Evolutionary conservation across 192 early-diverging fungal genomes (phyloP).

Genomic region (Coemansia sp.): DNA sequence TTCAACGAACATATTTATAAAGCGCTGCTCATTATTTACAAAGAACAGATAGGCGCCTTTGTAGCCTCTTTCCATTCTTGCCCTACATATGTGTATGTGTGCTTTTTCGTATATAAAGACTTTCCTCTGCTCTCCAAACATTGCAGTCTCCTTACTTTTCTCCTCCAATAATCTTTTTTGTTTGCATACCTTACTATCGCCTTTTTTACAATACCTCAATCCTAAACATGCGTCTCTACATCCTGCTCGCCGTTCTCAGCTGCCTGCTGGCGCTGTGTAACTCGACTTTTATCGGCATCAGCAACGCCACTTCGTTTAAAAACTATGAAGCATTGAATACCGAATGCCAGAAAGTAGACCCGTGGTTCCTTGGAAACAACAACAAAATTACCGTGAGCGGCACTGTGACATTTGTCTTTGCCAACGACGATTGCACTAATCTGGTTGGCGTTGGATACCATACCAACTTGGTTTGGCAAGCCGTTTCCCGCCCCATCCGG

Average conservation of each 20-base stretch:
- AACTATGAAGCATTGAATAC: neutral
- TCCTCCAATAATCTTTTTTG: neutral
- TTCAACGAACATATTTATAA: no score
- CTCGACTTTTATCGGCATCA: neutral
- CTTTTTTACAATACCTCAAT: neutral
- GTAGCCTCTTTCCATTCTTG: neutral
- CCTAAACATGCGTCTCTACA: neutral
- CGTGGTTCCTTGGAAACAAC: neutral
- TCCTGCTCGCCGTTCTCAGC: neutral
- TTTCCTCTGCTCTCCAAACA: no score
- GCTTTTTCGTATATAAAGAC: no score
- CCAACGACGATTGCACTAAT: constrained; percentile 9
- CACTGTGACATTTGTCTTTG: neutral
- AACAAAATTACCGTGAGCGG: constrained; percentile 6
- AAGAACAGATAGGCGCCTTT: no score
- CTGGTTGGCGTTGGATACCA: neutral
- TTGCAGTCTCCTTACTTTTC: neutral
- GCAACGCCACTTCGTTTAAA: neutral
- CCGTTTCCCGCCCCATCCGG: neutral
- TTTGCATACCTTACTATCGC: neutral
- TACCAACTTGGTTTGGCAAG: neutral
- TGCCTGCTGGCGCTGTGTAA: constrained; percentile 12
- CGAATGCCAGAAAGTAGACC: neutral
- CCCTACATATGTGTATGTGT: neutral
- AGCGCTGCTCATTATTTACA: no score